Evolutionary conservation across 495 filamentous ascomycete species (phyloP), one percentile per base, ranked within the genome.

Genomic region (Podospora comata): DNA sequence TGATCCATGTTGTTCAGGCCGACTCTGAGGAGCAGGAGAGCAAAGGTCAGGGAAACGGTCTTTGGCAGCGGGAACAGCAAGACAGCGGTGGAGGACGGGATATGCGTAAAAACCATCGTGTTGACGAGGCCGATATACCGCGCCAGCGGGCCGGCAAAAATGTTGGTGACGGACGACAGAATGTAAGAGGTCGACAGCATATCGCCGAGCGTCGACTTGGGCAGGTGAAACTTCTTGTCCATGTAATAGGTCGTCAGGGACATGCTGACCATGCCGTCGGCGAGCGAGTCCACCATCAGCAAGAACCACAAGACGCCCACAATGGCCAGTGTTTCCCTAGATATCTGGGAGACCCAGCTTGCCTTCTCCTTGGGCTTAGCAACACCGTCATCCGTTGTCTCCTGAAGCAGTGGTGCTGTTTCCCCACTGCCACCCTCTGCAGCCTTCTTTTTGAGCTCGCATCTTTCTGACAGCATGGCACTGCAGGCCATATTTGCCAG

Each of bases 181-280:
- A 83, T 68, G 56, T 78, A 79, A 56, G 70, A 70, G 0, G 66
- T 70, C 32, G 79, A 79, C 4, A 82, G 20, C 20, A 77, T 73
- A 67, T 83, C 74, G 16, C 79, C 79, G 32, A 81, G 86, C n/a
- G 82, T 80, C 2, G 88, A 88, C 75, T 92, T 87, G 26, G 83
- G 74, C 0, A 93, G 82, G 69, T 83, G 76, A 76, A 96, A 94
- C 74, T 93, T 95, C 64, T 84, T 80, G 62, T 88, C 85, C 80
- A 97, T 87, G 80, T 88, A 96, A 78, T 91, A 93, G 53, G 88
- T 90, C 60, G 90, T 88, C 82, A 88, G 86, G 1, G 90, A 88
- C 68, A 90, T 82, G 23, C 87, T 85, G 62, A 89, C 89, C 81
- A 96, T 87, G 32, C 92, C 91, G 56, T 90, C 91, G 2, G 92